Evolutionary conservation across 257 asterid genomes (phyloP), one percentile per base, ranked within the genome.

Genomic region (Lavandula angustifolia): DNA sequence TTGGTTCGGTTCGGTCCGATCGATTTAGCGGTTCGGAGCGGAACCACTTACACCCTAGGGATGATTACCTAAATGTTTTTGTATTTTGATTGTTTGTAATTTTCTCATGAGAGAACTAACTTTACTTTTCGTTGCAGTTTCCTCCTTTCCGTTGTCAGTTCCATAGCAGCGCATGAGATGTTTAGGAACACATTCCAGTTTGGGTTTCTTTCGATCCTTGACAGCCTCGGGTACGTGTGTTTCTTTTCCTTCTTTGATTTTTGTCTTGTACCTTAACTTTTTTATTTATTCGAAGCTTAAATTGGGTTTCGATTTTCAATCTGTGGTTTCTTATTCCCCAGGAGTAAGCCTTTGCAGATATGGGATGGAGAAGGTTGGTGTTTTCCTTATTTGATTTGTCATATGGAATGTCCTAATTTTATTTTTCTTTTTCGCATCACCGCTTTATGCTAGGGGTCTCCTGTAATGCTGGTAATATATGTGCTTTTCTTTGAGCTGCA

Each of bases 321-420:
- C 3, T n/a, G 61, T 42, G 62, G 13, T 31, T 35, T 52, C 3
- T 55, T 40, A n/a, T 69, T 61, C 40, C 60, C 54, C 83, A 92
- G n/a, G n/a, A n/a, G n/a, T n/a, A n/a, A n/a, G 80, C 99, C 99
- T 60, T 71, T 92, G 74, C 99, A 92, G 88, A 92, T 92, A 63
- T 89, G 99, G 97, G 97, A 89, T 73, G 89, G 87, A 81, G 97
- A 89, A 84, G 95, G 99, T 85, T 60, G 7, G 49, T 16, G n/a
- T 11, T 52, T 34, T 31, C 54, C 31, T 31, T 4, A 18, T 10
- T 31, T 8, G 5, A 17, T 43, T 63, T 51, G 13, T 8, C 60
- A 9, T 43, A 40, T 17, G 17, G 2, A 27, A 8, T 29, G 9
- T 32, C 53, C n/a, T 13, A 57, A 42, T 44, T 33, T 22, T 22